Percentiles rank a stretch among this genome's conserved stretches.
Evolutionary conservation across 306 rosid genomes (phyloP).

Genomic region (Citrullus amarus): DNA sequence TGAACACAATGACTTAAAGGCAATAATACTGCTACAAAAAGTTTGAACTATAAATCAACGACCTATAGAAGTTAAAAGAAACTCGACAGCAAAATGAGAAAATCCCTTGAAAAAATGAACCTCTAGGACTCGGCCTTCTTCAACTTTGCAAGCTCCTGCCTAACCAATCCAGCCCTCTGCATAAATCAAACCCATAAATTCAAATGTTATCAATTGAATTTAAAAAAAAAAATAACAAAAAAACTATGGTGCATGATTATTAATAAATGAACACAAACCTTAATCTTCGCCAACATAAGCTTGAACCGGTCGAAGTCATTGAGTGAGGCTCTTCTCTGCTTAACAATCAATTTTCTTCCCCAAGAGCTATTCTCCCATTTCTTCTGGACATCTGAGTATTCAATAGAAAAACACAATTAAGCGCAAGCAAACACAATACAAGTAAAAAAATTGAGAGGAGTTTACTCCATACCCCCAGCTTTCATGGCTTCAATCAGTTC

Average conservation of each 20-base stretch:
- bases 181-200: not conserved
- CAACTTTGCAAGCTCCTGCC: conserved; percentile 73
- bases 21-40: not conserved
- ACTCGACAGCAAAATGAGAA: not conserved
- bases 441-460: not conserved
- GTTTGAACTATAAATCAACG: not conserved
- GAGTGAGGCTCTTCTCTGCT: conserved; percentile 65
- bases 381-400: conserved; percentile 69
- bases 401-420: not conserved
- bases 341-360: conserved; percentile 88
- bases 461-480: conserved; percentile 44
- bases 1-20: not conserved
- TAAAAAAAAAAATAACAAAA: not conserved
- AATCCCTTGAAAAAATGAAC: not conserved
- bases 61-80: not conserved
- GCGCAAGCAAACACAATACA: not conserved
- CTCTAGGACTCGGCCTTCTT: conserved; percentile 51
- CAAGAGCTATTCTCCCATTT: conserved; percentile 97
- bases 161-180: conserved; percentile 82
- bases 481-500: conserved; percentile 85
- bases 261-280: conserved; percentile 31
- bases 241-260: not conserved
- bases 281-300: conserved; percentile 88
- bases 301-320: conserved; percentile 88
- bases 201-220: not conserved